These are phyloP conservation scores for Polysphondylium violaceum DNA, from an alignment of 78 protist genomes.

Conservation along the genomic window DNA sequence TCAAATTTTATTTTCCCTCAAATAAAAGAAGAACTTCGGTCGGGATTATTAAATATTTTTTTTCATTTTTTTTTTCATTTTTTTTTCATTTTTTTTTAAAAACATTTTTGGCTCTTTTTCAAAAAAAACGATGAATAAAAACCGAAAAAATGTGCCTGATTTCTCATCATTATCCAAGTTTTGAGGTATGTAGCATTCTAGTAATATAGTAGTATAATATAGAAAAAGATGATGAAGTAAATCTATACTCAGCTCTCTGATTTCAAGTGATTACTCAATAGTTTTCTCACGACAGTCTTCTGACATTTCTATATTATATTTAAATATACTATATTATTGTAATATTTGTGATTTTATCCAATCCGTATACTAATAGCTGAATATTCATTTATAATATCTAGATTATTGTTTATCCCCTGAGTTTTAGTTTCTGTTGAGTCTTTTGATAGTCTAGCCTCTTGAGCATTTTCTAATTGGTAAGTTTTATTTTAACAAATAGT, in stretches of 20 bases:
- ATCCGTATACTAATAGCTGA: background rate
- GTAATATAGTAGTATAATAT: too few species aligned
- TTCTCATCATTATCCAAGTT: too few species aligned
- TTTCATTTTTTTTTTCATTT: slow-evolving; percentile 1
- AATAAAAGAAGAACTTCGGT: too few species aligned
- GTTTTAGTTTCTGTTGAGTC: too few species aligned
- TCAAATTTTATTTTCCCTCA: too few species aligned
- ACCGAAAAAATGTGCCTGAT: too few species aligned
- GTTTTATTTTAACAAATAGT: background rate
- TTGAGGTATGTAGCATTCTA: too few species aligned
- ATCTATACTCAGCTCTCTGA: slow-evolving; percentile 53
- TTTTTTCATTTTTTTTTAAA: background rate
- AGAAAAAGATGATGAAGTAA: slow-evolving; percentile 16
- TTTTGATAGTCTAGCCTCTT: background rate
- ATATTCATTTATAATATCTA: too few species aligned
- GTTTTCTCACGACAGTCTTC: slow-evolving; percentile 65
- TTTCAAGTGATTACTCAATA: background rate
- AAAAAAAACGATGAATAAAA: background rate
- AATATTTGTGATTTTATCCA: too few species aligned
- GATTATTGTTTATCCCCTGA: too few species aligned
- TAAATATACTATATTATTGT: too few species aligned
- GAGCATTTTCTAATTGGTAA: background rate
- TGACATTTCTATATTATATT: background rate
- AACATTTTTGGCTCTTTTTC: background rate
- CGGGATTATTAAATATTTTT: too few species aligned